These are phyloP conservation scores for Teunomyces pallodes DNA, from an alignment of 805 yeast genomes.

Conservation along the genomic window DNA sequence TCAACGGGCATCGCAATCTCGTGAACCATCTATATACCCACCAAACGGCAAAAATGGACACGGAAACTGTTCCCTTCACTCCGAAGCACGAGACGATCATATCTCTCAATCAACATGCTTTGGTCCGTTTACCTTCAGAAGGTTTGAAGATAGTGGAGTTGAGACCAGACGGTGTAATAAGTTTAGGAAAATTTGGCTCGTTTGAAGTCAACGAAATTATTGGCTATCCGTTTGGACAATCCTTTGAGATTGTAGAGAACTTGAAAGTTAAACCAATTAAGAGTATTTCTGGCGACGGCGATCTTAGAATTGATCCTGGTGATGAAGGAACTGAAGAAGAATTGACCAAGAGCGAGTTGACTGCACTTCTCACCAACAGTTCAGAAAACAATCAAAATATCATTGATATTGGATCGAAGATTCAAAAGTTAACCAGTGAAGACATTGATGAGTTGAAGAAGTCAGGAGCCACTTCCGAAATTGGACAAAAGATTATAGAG, in stretches of 20 bases:
- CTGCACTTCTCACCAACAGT: constrained; percentile 38
- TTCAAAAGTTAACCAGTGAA: constrained; percentile 71
- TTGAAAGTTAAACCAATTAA: constrained; percentile 49
- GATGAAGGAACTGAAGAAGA: constrained; percentile 21
- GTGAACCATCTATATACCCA: not conserved
- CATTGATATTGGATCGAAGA: constrained; percentile 62
- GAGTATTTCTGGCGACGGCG: constrained; percentile 28
- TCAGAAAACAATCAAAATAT: constrained; percentile 66
- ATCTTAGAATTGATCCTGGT: constrained; percentile 26
- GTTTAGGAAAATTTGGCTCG: constrained; percentile 89
- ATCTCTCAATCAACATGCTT: constrained; percentile 49
- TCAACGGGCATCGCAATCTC: constrained; percentile 1
- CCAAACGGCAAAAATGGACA: not conserved
- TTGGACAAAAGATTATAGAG: constrained; percentile 77
- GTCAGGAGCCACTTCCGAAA: constrained; percentile 56
- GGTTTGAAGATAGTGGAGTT: constrained; percentile 72
- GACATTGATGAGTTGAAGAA: constrained; percentile 83
- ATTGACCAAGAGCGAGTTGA: constrained; percentile 37
- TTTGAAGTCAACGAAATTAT: constrained; percentile 71
- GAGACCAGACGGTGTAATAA: constrained; percentile 55
- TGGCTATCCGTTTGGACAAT: constrained; percentile 83
- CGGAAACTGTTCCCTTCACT: constrained; percentile 4
- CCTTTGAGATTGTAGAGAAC: constrained; percentile 76
- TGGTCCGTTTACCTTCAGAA: constrained; percentile 79
- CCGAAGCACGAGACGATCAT: constrained; percentile 27